These are phyloP conservation scores for Trichophyton simii DNA, from an alignment of 2,329 filamentous ascomycete species.

Conservation along the genomic window DNA sequence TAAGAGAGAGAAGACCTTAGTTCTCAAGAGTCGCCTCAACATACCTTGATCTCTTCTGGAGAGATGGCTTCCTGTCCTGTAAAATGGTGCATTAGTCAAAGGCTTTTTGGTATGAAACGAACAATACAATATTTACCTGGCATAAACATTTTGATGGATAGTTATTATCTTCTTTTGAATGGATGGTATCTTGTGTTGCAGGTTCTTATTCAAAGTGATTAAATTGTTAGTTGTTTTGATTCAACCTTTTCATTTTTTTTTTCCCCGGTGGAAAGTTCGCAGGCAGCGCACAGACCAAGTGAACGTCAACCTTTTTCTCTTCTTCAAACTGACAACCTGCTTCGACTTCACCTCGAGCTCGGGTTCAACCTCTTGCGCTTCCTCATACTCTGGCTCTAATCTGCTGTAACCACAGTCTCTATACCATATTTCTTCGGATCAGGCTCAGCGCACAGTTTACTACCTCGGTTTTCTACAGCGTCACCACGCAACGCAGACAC, in stretches of 20 bases:
- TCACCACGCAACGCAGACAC: slow-evolving; percentile 4
- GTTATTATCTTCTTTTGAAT: background rate
- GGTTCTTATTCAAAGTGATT: background rate
- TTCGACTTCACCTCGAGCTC: background rate
- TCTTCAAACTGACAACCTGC: background rate
- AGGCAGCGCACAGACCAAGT: background rate
- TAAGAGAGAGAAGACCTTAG: background rate
- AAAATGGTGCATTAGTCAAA: background rate
- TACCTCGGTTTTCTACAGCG: background rate
- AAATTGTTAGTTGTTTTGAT: background rate
- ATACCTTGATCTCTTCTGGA: slow-evolving; percentile 35
- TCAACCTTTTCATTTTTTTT: background rate
- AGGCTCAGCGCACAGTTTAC: background rate
- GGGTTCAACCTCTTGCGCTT: background rate
- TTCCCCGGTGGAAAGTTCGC: background rate
- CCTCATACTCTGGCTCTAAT: background rate
- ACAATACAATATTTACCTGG: slow-evolving; percentile 12
- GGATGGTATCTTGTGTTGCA: background rate
- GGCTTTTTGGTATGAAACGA: background rate
- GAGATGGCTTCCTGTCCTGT: slow-evolving; percentile 34
- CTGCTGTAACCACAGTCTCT: background rate
- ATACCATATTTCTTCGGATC: background rate
- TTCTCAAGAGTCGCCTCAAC: background rate
- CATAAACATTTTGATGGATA: slow-evolving; percentile 14
- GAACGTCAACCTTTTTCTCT: background rate